Base-by-base conservation (phyloP, 495 filamentous ascomycete genomes). In the Tetracladium marchalianum region DNA sequence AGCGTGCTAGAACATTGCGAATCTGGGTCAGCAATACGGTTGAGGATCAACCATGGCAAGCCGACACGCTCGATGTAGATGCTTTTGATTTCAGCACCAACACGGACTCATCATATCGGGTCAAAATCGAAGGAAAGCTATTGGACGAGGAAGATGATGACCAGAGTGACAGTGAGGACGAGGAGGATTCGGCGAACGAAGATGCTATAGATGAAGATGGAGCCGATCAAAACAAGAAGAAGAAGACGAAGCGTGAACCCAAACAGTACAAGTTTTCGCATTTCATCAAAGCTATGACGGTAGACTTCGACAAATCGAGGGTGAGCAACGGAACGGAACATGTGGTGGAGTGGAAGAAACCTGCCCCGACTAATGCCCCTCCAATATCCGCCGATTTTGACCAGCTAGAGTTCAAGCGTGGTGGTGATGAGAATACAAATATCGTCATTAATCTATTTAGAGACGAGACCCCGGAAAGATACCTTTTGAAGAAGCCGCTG, bases 21-120 rank as follows among this genome's bases (percentile, higher is more conserved):
- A 80, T 99, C 46, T 97, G 89, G 87, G 83, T 99, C 51, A 87
- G 84, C 58, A 99, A 99, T 61, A 95, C 90, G 1, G 85, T 82
- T 17, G 90, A 97, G 64, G 84, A 85, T 55, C 93, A 97, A 64
- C 82, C 85, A 13, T 96, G 93, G 93, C 93, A 97, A 67, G 73
- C 69, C 12, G 76, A 69, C 48, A 66, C 62, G 24, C 63, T 84
- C 47, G 80, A 78, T 43, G 67, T 77, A 49, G 80, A 87, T 52
- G 71, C 69, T 11, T 88, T 88, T 47, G 86, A 89, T 57, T 90
- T 90, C 52, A 76, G 70, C 37, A 75, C 72, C 31, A 84, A 76
- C 47, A 66, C 72, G 31, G 77, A 82, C 39, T 77, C 82, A 9
- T 84, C 81, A 6, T 97, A 90, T 61, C 81, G 84, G 35, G 85